These are phyloP conservation scores for Grammothele lineata DNA, from an alignment of 768 basidiomycete genomes.

Conservation along the genomic window DNA sequence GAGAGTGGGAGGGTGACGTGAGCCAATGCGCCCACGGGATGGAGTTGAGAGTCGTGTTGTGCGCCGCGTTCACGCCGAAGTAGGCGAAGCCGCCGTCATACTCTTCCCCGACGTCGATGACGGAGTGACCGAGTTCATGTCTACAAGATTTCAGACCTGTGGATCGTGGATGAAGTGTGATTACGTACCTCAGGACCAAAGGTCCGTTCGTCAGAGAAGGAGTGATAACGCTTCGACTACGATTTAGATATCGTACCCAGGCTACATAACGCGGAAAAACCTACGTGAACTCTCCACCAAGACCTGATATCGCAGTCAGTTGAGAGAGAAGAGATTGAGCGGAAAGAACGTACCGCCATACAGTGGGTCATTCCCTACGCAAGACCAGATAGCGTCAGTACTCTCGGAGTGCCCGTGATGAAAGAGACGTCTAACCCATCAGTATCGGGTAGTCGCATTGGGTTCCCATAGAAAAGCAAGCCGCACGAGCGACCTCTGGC, in stretches of 20 bases:
- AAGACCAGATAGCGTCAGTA: too few relatives aligned
- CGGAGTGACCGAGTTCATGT: constrained; percentile 78
- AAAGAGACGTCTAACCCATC: constrained; percentile 52
- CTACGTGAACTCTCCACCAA: constrained; percentile 78
- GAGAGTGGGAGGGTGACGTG: constrained; percentile 20
- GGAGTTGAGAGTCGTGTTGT: constrained; percentile 30
- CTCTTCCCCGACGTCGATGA: constrained; percentile 77
- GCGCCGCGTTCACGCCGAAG: constrained; percentile 62
- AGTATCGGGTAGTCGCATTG: constrained; percentile 75
- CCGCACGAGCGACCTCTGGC: constrained; percentile 61
- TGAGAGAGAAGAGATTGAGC: too few relatives aligned
- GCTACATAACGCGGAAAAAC: too few relatives aligned
- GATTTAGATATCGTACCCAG: too few relatives aligned
- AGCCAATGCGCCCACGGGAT: constrained; percentile 77
- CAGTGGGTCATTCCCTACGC: constrained; percentile 71
- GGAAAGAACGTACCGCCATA: constrained; percentile 57
- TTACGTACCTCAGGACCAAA: constrained; percentile 52
- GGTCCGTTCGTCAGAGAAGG: constrained; percentile 71
- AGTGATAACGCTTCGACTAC: constrained; percentile 65
- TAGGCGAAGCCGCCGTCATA: constrained; percentile 78
- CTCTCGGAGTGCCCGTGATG: too few relatives aligned
- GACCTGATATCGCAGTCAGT: constrained; percentile 36
- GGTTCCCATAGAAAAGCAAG: constrained; percentile 58
- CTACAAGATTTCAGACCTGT: constrained; percentile 8
- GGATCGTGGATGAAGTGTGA: too few relatives aligned